These are phyloP conservation scores for Chlamydomonas asymmetrica DNA, from an alignment of 139 green algal species.

Conservation along the genomic window DNA sequence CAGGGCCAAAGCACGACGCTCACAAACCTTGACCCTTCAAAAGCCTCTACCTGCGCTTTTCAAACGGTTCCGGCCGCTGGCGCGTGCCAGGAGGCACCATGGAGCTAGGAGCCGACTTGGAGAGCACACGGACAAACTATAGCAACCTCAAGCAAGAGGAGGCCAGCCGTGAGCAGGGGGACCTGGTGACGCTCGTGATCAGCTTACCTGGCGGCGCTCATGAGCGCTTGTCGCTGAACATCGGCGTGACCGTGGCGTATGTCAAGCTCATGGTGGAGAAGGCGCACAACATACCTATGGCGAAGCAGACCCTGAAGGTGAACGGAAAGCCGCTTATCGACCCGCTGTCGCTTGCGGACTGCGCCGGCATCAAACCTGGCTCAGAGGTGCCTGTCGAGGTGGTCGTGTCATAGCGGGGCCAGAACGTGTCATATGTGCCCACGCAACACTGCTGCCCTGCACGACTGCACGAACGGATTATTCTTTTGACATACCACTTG, in stretches of 20 bases:
- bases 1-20: no score
- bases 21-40: no score
- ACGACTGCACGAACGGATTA: no score
- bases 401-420: no score
- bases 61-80: no score
- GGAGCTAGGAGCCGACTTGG: no score
- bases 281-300: slow-evolving; percentile 14
- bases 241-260: slow-evolving; percentile 49
- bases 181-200: neutral
- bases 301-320: slow-evolving; percentile 4
- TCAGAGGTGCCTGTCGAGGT: slow-evolving; percentile 30
- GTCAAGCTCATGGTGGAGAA: slow-evolving; percentile 45
- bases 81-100: no score
- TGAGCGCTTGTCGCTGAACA: slow-evolving; percentile 28
- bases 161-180: slow-evolving; percentile 5
- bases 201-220: neutral
- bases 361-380: slow-evolving; percentile 34
- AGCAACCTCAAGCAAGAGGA: slow-evolving; percentile 24
- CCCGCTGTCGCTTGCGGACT: slow-evolving; percentile 42
- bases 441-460: no score
- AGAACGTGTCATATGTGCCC: no score
- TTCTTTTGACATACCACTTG: no score
- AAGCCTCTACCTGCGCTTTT: no score
- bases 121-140: no score
- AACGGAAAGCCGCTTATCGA: slow-evolving; percentile 31